These are phyloP conservation scores for Leptographium lundbergii DNA, from an alignment of 2,329 filamentous ascomycete species.

Conservation along the genomic window DNA sequence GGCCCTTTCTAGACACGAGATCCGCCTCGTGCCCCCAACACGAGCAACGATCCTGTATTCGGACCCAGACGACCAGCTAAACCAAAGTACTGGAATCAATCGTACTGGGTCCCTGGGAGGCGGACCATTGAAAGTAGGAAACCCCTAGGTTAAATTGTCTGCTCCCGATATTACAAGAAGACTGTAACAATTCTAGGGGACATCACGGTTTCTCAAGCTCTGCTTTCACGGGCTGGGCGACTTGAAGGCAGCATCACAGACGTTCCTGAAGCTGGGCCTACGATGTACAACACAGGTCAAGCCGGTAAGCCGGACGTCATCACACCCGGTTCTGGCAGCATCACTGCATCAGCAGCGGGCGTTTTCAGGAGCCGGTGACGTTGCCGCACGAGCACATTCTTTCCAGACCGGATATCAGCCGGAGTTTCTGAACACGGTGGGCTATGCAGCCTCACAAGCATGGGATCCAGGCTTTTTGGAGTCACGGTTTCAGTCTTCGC, in stretches of 20 bases:
- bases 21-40: constrained; percentile 10
- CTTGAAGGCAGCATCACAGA: constrained; percentile 9
- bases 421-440: neutral
- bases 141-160: neutral
- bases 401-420: neutral
- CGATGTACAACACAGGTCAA: constrained; percentile 10
- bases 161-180: neutral
- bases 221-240: constrained; percentile 12
- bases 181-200: neutral
- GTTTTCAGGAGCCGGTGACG: neutral
- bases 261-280: constrained; percentile 8
- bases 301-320: neutral
- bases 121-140: neutral
- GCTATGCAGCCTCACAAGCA: neutral
- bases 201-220: constrained; percentile 8
- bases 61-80: neutral
- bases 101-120: neutral
- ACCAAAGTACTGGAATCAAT: neutral
- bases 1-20: constrained; percentile 5
- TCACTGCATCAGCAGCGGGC: neutral
- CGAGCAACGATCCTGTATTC: constrained; percentile 8
- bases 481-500: too few relatives aligned
- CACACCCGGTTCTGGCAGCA: neutral
- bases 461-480: neutral
- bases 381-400: neutral